phyloP scores from a whole-genome alignment of 768 basidiomycete genomes.

The Podaxis rugospora region DNA sequence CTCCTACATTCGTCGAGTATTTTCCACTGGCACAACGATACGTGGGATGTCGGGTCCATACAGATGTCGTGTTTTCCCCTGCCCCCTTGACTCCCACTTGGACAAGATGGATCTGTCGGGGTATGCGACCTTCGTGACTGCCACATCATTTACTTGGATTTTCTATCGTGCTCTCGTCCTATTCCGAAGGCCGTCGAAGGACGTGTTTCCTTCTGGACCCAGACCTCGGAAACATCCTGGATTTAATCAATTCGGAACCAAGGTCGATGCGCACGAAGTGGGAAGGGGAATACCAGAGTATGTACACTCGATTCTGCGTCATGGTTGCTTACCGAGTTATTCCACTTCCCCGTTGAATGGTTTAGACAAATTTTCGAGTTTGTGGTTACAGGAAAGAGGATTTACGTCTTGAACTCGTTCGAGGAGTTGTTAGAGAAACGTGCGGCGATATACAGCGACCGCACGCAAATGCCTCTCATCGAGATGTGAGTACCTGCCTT shows the following conservation, averaged over 20 bases:
- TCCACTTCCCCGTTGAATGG: not conserved
- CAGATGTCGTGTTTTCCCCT: not conserved
- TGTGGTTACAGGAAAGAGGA: not conserved
- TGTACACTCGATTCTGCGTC: not conserved
- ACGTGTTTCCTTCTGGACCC: not conserved
- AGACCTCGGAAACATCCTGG: not conserved
- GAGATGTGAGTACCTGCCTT: not conserved
- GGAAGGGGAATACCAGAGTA: not conserved
- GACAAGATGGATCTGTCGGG: not conserved
- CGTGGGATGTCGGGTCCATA: not conserved
- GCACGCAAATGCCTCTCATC: not conserved
- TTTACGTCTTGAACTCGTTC: not conserved
- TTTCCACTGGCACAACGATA: not conserved
- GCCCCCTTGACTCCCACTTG: not conserved
- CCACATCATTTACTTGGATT: not conserved
- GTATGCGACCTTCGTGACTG: not conserved
- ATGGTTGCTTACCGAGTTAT: not conserved
- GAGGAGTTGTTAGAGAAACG: slow-evolving; percentile 6
- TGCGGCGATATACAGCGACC: slow-evolving; percentile 4
- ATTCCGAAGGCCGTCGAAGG: not conserved
- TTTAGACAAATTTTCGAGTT: not conserved
- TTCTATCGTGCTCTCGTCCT: not conserved
- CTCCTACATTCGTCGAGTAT: no score
- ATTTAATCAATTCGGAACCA: not conserved
- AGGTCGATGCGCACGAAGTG: not conserved